A percentile compares a stretch with the other conserved stretches of the same genome.
phyloP scores from a whole-genome alignment of 768 basidiomycete species.

The Auricularia heimuer region DNA sequence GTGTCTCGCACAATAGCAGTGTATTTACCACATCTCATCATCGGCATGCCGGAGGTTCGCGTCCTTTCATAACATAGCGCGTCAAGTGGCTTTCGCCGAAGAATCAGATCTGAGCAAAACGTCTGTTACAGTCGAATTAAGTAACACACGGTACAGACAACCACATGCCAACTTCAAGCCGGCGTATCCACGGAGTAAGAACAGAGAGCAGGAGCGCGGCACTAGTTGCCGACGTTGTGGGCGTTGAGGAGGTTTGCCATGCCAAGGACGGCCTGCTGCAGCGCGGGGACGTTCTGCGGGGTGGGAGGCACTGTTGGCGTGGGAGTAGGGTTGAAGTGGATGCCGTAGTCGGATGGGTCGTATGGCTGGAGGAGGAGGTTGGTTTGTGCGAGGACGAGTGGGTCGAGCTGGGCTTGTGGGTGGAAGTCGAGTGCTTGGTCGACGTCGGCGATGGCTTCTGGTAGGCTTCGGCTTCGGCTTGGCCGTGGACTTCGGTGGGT shows the following conservation, averaged over 20 bases:
- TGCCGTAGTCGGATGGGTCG: neutral
- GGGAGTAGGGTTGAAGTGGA: neutral
- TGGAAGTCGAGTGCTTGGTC: neutral
- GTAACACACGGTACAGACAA: too few relatives aligned
- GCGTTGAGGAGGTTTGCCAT: neutral
- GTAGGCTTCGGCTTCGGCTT: constrained; percentile 20
- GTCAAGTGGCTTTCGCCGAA: too few relatives aligned
- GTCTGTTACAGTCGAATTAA: too few relatives aligned
- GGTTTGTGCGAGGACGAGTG: neutral
- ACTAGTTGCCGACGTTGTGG: neutral
- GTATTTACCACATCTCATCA: too few relatives aligned
- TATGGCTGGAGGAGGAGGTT: neutral
- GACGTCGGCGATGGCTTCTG: constrained; percentile 15
- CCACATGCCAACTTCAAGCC: too few relatives aligned
- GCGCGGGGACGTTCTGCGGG: neutral
- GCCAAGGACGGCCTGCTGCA: neutral
- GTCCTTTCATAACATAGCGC: too few relatives aligned
- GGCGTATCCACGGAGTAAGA: too few relatives aligned
- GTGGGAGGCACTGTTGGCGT: neutral
- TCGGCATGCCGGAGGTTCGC: too few relatives aligned
- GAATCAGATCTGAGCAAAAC: too few relatives aligned
- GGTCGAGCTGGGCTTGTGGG: neutral
- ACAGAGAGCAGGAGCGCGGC: too few relatives aligned
- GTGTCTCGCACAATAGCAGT: too few relatives aligned
- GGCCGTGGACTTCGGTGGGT: constrained; percentile 16